phyloP scores from a whole-genome alignment of 371 early-diverging fungal species.

The Entomophthora muscae region DNA sequence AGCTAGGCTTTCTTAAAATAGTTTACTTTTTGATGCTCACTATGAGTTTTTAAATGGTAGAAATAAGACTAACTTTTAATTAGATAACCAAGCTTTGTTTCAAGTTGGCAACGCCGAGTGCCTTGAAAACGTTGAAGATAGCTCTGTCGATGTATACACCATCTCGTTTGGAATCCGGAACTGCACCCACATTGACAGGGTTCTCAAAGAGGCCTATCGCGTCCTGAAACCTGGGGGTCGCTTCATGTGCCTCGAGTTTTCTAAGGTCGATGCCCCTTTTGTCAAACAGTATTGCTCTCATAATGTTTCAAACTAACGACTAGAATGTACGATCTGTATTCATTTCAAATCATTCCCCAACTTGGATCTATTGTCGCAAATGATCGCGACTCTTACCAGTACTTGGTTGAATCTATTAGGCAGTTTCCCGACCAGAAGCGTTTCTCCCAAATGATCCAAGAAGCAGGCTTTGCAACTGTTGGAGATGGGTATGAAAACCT shows the following conservation, averaged over 20 bases:
- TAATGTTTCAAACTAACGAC: not conserved
- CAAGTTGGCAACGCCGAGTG: conserved; percentile 84
- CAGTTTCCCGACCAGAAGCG: conserved; percentile 81
- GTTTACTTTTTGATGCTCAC: not conserved
- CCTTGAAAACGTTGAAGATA: conserved; percentile 48
- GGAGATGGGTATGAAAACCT: conserved; percentile 84
- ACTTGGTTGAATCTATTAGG: conserved; percentile 95
- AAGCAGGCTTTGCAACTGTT: conserved; percentile 78
- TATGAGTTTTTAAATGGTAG: not conserved
- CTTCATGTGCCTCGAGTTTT: conserved; percentile 89
- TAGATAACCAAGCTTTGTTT: conserved; percentile 41
- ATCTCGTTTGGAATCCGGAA: conserved; percentile 96
- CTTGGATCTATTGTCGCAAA: conserved; percentile 77
- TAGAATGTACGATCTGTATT: conserved; percentile 78
- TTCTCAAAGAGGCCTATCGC: conserved; percentile 75
- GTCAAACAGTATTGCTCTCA: conserved; percentile 49
- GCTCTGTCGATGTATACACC: conserved; percentile 78
- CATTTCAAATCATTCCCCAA: conserved; percentile 83
- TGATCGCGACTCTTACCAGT: conserved; percentile 87
- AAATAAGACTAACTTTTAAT: not conserved
- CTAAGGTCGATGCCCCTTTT: conserved; percentile 75
- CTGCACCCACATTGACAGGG: conserved; percentile 83
- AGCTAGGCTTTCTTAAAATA: too few relatives aligned
- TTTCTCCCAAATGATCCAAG: conserved; percentile 78
- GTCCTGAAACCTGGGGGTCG: conserved; percentile 89